These are phyloP conservation scores for Rhynchospora pubera DNA, from an alignment of 176 grass and related monocot genomes.

Conservation along the genomic window DNA sequence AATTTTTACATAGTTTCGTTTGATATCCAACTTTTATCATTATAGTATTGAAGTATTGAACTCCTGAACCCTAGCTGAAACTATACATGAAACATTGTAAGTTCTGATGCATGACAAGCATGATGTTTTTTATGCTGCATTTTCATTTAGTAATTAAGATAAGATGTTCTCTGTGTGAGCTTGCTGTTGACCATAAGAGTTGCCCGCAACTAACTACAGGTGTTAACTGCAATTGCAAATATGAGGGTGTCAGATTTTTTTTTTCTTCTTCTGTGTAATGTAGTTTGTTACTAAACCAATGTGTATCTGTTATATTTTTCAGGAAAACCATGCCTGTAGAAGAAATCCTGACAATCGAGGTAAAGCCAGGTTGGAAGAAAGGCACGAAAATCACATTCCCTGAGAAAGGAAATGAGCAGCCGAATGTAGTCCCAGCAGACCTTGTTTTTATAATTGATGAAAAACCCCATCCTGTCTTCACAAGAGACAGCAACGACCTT, in stretches of 20 bases:
- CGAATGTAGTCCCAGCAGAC: conserved; percentile 50
- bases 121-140: background rate
- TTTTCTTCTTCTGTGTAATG: background rate
- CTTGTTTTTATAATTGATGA: conserved; percentile 88
- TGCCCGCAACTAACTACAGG: background rate
- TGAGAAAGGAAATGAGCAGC: conserved; percentile 82
- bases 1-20: background rate
- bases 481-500: conserved; percentile 84
- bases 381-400: conserved; percentile 98
- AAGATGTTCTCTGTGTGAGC: too few relatives aligned
- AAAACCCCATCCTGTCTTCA: conserved; percentile 87
- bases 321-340: conserved; percentile 66
- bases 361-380: conserved; percentile 98
- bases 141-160: background rate
- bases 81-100: background rate
- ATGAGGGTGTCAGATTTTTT: background rate
- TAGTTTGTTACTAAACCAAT: background rate
- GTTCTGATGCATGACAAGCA: background rate
- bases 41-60: background rate
- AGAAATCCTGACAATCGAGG: conserved; percentile 83
- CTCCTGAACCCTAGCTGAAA: background rate
- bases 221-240: background rate
- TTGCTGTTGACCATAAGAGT: background rate
- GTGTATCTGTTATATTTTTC: background rate
- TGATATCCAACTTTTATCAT: background rate